Evolutionary conservation across 164 flowering plant species (phyloP).

Genomic region (Malania oleifera): DNA sequence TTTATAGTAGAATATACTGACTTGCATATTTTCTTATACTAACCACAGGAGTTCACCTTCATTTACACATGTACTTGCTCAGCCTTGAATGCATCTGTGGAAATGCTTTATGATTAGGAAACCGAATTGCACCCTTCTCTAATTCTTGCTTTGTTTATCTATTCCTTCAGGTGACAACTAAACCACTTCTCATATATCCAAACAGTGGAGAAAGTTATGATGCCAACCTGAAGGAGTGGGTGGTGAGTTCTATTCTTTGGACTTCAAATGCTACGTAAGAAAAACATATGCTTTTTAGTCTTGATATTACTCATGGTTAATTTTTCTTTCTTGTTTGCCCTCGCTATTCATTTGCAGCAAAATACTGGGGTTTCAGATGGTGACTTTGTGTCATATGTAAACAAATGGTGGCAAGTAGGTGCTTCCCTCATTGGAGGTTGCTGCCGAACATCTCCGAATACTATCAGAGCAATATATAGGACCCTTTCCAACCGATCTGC

Average conservation of each 20-base stretch:
- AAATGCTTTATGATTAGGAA: too few species aligned
- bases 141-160: background rate
- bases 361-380: slow-evolving; percentile 53
- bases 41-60: too few species aligned
- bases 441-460: slow-evolving; percentile 86
- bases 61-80: too few species aligned
- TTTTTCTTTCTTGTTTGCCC: background rate
- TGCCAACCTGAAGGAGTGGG: slow-evolving; percentile 64
- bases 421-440: slow-evolving; percentile 91
- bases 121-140: too few species aligned
- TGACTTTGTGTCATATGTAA: slow-evolving; percentile 68
- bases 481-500: too few species aligned
- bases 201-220: slow-evolving; percentile 94
- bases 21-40: too few species aligned
- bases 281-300: too few species aligned
- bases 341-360: slow-evolving; percentile 44
- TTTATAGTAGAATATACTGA: too few species aligned
- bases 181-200: slow-evolving; percentile 80
- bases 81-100: too few species aligned
- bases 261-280: too few species aligned
- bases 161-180: slow-evolving; percentile 56
- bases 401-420: slow-evolving; percentile 70
- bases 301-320: too few species aligned
- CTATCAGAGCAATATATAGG: slow-evolving; percentile 54
- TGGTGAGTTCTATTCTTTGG: slow-evolving; percentile 45